A percentile compares a stretch with the other conserved stretches of the same genome.
These are phyloP conservation scores for Cytospora piceae DNA, from an alignment of 2,329 filamentous ascomycete genomes.

Conservation along the genomic window DNA sequence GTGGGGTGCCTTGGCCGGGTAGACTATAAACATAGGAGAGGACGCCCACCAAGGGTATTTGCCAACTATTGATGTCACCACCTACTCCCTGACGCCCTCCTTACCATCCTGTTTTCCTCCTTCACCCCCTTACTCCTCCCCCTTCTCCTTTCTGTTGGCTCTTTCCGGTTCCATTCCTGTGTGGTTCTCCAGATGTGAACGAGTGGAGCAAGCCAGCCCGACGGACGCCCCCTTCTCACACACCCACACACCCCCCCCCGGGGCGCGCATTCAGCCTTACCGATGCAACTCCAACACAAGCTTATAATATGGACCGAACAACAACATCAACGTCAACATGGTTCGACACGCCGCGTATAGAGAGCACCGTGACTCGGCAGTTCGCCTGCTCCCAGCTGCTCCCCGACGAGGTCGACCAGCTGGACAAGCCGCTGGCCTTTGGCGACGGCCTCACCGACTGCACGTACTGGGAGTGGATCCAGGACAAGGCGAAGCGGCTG, in stretches of 20 bases:
- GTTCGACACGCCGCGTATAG: slow-evolving; percentile 74
- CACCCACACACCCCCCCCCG: no score
- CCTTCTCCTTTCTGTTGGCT: no score
- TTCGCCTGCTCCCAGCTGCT: slow-evolving; percentile 69
- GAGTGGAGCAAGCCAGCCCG: background rate
- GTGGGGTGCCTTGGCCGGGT: background rate
- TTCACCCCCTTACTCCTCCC: no score
- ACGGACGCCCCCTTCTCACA: background rate
- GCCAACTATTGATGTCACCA: background rate
- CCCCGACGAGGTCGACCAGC: slow-evolving; percentile 62
- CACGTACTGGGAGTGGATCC: slow-evolving; percentile 80
- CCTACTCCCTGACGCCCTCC: no score
- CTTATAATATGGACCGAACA: background rate
- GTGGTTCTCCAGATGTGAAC: background rate
- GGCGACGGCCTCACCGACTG: slow-evolving; percentile 71
- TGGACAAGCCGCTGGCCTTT: slow-evolving; percentile 67
- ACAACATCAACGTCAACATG: slow-evolving; percentile 44
- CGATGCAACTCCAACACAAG: slow-evolving; percentile 3
- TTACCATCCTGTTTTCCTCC: no score
- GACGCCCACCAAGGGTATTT: background rate
- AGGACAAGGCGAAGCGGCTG: slow-evolving; percentile 68
- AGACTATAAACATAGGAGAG: background rate
- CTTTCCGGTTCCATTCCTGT: no score
- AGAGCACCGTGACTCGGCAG: slow-evolving; percentile 68
- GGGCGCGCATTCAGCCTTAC: slow-evolving; percentile 13